phyloP scores from a whole-genome alignment of 208 protist species.

The Jaenimonas drosophilae region DNA sequence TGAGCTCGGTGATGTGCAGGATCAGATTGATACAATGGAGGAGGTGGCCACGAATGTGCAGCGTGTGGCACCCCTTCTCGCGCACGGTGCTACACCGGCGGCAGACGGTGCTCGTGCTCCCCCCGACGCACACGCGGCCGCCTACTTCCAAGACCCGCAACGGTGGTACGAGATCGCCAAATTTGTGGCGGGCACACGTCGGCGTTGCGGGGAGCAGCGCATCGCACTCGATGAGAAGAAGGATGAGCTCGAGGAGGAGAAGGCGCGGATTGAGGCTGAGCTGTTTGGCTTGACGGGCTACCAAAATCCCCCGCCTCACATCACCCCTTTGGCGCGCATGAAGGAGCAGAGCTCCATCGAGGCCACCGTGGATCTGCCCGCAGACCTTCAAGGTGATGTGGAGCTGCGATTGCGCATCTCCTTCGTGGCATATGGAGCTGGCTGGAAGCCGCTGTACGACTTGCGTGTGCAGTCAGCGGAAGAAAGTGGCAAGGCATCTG shows the following conservation, averaged over 20 bases:
- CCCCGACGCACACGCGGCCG: too few species aligned
- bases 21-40: neutral
- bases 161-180: neutral
- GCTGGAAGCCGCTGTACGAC: neutral
- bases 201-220: neutral
- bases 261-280: neutral
- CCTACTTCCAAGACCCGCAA: neutral
- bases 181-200: neutral
- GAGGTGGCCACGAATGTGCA: neutral
- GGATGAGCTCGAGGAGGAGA: neutral
- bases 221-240: neutral
- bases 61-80: neutral
- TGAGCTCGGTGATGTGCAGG: neutral
- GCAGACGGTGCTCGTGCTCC: neutral
- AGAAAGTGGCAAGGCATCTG: too few species aligned
- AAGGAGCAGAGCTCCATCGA: neutral
- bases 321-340: too few species aligned
- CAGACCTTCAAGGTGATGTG: neutral
- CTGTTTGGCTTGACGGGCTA: neutral
- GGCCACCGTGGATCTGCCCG: neutral
- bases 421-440: neutral
- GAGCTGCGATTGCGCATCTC: neutral
- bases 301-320: neutral
- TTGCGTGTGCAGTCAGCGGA: neutral
- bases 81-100: neutral